A percentile compares a stretch with the other conserved stretches of the same genome.
phyloP scores from a whole-genome alignment of 164 flowering plant genomes.

The Protea cynaroides region DNA sequence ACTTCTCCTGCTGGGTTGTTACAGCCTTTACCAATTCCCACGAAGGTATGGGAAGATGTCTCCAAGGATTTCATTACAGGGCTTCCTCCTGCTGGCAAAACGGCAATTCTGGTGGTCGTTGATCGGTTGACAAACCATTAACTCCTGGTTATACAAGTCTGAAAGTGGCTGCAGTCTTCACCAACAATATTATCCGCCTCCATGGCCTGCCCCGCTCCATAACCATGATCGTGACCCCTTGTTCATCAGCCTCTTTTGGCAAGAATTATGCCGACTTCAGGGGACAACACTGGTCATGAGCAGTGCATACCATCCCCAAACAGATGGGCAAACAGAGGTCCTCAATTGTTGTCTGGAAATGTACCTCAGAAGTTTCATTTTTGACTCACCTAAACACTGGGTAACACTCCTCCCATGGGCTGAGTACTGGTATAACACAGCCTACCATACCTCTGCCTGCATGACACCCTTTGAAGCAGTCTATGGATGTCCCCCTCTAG shows the following conservation, averaged over 20 bases:
- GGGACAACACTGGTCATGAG: neutral
- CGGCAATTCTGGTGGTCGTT: neutral
- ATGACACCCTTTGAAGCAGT: neutral
- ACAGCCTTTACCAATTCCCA: neutral
- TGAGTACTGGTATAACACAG: neutral
- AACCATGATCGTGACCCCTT: neutral
- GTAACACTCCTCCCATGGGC: neutral
- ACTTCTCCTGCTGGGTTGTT: neutral
- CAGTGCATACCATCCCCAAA: neutral
- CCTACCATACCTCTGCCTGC: neutral
- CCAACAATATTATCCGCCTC: neutral
- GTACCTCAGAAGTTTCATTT: neutral
- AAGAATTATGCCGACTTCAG: neutral
- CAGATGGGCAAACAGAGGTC: too few relatives aligned
- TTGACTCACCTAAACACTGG: neutral
- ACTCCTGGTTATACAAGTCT: neutral
- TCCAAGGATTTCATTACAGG: neutral
- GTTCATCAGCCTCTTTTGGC: neutral
- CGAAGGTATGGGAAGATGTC: neutral
- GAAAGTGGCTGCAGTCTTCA: neutral
- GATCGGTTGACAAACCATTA: neutral
- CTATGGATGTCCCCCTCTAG: neutral
- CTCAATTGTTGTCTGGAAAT: too few relatives aligned
- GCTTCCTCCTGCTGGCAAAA: neutral
- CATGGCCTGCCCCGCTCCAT: neutral